Percentiles rank a stretch among this genome's conserved stretches.
These are phyloP conservation scores for Podila clonocystis DNA, from an alignment of 192 early-diverging fungal genomes.

Conservation along the genomic window DNA sequence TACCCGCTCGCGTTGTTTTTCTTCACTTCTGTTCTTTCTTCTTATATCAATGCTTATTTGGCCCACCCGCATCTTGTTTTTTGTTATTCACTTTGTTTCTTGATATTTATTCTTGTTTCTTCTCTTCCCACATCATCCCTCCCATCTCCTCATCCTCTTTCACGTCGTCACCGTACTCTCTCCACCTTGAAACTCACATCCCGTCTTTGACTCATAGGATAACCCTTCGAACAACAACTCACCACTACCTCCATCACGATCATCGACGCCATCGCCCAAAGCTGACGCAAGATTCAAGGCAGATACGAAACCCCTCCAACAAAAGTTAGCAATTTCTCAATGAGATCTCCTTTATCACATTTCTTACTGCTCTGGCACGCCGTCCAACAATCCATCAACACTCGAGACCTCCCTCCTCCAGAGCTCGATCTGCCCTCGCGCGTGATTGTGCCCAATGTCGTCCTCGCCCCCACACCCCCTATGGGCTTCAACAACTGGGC, in stretches of 20 bases:
- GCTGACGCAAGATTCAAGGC: too few species aligned
- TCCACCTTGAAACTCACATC: background rate
- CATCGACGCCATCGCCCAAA: background rate
- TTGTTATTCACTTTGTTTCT: background rate
- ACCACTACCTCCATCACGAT: background rate
- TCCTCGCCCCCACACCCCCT: conserved; percentile 27
- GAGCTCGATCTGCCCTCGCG: conserved; percentile 12
- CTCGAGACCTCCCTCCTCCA: conserved; percentile 4
- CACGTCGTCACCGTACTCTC: background rate
- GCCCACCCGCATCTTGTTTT: background rate
- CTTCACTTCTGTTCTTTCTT: background rate
- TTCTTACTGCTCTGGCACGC: conserved; percentile 38
- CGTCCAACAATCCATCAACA: conserved; percentile 8
- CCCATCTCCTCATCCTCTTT: background rate
- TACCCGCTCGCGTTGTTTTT: background rate
- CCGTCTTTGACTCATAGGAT: background rate
- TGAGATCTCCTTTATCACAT: conserved; percentile 24
- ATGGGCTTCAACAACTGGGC: conserved; percentile 74
- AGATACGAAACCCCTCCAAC: background rate
- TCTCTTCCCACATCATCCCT: background rate
- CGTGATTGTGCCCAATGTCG: background rate
- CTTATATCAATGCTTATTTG: too few species aligned
- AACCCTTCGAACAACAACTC: background rate
- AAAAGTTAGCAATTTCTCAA: background rate
- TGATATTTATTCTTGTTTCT: background rate